Percentiles rank a stretch among this genome's conserved stretches.
phyloP scores from a whole-genome alignment of 106 monocot species.

The Dendrobium huoshanense region DNA sequence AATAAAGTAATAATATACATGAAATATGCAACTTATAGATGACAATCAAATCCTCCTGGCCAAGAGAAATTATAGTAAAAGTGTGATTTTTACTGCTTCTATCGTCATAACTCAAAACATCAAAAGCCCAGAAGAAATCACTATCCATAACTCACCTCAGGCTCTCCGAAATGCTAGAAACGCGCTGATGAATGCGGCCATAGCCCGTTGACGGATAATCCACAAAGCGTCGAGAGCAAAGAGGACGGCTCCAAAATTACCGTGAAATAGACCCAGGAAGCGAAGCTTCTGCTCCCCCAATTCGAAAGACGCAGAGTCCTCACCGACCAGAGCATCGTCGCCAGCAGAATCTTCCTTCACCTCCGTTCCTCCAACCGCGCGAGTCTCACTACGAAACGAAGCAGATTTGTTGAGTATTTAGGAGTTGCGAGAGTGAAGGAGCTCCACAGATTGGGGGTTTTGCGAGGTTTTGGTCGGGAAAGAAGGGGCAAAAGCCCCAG shows the following conservation, averaged over 20 bases:
- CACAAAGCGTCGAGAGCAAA: conserved; percentile 63
- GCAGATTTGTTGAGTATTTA: neutral
- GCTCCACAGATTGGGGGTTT: neutral
- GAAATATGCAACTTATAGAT: too few relatives aligned
- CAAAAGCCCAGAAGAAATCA: neutral
- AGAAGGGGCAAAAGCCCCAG: neutral
- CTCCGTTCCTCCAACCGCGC: conserved; percentile 27
- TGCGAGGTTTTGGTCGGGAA: neutral
- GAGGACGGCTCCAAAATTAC: conserved; percentile 64
- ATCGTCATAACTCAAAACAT: neutral
- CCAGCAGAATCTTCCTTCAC: neutral
- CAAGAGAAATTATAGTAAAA: neutral
- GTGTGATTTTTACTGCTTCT: neutral
- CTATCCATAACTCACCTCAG: conserved; percentile 43
- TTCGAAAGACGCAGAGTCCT: conserved; percentile 88
- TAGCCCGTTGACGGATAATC: conserved; percentile 80
- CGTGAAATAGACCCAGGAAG: conserved; percentile 73
- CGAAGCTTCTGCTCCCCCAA: conserved; percentile 58
- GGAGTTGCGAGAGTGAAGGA: neutral
- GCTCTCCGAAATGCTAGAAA: conserved; percentile 49
- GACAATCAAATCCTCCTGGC: neutral
- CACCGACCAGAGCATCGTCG: conserved; percentile 35
- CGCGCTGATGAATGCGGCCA: conserved; percentile 49
- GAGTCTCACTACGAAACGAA: conserved; percentile 10
- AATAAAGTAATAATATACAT: too few relatives aligned